Evolutionary conservation across 169 alveolate genomes (phyloP), one percentile per base, ranked within the genome.

Genomic region (Cryptosporidium tyzzeri): DNA sequence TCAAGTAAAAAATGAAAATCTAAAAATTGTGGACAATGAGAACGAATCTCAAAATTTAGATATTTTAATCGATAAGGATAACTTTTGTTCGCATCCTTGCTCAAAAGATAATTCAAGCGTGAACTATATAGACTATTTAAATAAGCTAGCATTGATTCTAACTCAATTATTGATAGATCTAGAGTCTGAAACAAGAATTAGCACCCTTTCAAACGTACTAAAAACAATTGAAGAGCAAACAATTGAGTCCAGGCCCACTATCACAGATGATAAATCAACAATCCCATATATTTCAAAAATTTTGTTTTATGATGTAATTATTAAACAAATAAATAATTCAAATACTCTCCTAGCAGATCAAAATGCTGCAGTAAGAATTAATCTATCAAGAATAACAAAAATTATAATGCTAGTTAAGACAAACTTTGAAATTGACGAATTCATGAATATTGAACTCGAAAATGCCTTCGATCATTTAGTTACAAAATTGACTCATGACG

Each of bases 141-240:
- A 44, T 21, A 45, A 44, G 10, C 26, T 70, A 29, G 31, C 45
- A 44, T 33, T 44, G 14, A 61, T 80, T 10, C 21, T 80, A 35
- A 59, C 61, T 12, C 55, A 65, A 12, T 44, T 80, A 65, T 5
- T 80, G 21, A 41, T 58, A 41, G 89, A 80, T 35, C 45, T 33
- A 12, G 89, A 80, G 14, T 23, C 65, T 4, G 89, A 80, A 37
- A 65, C 75, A n/a, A 59, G 89, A 62, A 80, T 21, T 39, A 80
- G 31, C 39, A n/a, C 89, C 0, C 33, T 80, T 14, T 44, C 65
- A 35, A 48, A 29, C 16, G 65, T 80, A 41, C 7, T 80, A 29
- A 51, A 41, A 26, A 26, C 50, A 9, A 41, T 80, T 39, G 89
- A 65, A 31, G 65, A 41, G 23, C 33, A 41, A 29, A 44, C 44